These are phyloP conservation scores for Alnus glutinosa DNA, from an alignment of 306 rosid genomes.

Conservation along the genomic window DNA sequence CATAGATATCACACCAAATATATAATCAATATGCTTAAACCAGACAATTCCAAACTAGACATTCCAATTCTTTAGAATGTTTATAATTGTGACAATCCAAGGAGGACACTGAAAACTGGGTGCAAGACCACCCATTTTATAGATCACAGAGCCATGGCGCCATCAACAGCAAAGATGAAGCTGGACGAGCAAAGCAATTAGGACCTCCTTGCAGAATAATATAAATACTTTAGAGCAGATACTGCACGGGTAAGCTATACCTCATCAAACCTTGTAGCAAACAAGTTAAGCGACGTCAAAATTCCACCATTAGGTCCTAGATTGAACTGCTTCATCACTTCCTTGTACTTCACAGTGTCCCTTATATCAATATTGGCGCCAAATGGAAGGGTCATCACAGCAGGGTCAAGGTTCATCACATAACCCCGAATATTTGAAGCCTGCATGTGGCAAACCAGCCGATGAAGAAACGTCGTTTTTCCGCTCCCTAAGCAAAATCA, in stretches of 20 bases:
- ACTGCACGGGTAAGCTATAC: constrained; percentile 36
- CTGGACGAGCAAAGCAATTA: background rate
- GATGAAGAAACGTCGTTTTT: constrained; percentile 77
- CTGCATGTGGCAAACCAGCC: constrained; percentile 72
- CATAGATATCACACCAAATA: background rate
- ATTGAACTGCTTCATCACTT: constrained; percentile 93
- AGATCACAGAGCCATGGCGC: background rate
- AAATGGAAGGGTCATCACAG: constrained; percentile 84
- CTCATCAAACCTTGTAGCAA: constrained; percentile 97
- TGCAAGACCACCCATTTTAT: background rate
- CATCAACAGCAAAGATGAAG: background rate
- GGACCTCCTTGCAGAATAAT: background rate
- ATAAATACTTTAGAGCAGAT: background rate
- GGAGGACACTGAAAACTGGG: background rate
- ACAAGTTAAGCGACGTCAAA: constrained; percentile 89
- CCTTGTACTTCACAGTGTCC: constrained; percentile 90
- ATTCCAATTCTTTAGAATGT: background rate
- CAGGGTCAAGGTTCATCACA: constrained; percentile 89
- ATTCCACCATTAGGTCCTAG: constrained; percentile 98
- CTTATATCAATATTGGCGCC: constrained; percentile 85
- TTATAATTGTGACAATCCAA: background rate
- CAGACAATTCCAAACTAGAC: background rate
- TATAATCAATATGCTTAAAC: constrained; percentile 1
- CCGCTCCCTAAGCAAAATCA: constrained; percentile 69
- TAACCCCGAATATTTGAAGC: constrained; percentile 61